Percentiles rank a stretch among this genome's conserved stretches.
Evolutionary conservation across 2,329 filamentous ascomycete species (phyloP).

Genomic region (Colletotrichum sp.): DNA sequence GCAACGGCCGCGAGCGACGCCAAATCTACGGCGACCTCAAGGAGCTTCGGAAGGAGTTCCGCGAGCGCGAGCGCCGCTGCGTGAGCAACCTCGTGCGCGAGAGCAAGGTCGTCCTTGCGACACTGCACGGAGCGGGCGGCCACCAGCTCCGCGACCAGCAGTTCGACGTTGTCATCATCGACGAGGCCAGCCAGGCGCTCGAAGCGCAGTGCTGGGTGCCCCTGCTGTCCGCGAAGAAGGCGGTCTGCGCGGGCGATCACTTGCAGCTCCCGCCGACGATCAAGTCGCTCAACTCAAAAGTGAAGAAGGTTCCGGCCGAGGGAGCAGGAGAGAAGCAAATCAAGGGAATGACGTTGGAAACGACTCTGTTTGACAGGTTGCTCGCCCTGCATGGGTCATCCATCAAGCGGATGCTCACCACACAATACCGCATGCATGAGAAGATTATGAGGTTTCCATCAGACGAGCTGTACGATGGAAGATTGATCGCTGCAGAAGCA

Average conservation of each 20-base stretch:
- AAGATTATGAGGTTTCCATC: constrained; percentile 96
- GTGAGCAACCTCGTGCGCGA: constrained; percentile 75
- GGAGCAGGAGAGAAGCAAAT: constrained; percentile 40
- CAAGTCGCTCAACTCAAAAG: constrained; percentile 72
- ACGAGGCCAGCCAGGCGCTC: constrained; percentile 93
- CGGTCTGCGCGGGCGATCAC: constrained; percentile 92
- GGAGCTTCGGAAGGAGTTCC: constrained; percentile 85
- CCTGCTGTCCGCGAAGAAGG: constrained; percentile 79
- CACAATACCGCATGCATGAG: constrained; percentile 98
- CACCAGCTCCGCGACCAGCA: constrained; percentile 78
- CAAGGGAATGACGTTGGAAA: constrained; percentile 73
- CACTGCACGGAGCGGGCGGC: constrained; percentile 89
- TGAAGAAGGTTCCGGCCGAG: constrained; percentile 35
- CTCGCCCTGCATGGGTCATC: constrained; percentile 78
- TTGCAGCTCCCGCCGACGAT: constrained; percentile 94
- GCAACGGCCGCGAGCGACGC: constrained; percentile 77
- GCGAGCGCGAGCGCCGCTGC: constrained; percentile 82
- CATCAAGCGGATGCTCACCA: constrained; percentile 95
- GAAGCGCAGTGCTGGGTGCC: constrained; percentile 98
- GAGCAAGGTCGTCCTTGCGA: constrained; percentile 90
- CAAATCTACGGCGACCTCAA: constrained; percentile 86
- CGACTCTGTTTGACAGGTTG: constrained; percentile 91
- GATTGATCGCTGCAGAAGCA: constrained; percentile 78
- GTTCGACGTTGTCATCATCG: constrained; percentile 95
- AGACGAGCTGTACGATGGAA: constrained; percentile 82